Conservation (phyloP, 2,329 filamentous ascomycete species). For the Chlorencoelia australis region DNA sequence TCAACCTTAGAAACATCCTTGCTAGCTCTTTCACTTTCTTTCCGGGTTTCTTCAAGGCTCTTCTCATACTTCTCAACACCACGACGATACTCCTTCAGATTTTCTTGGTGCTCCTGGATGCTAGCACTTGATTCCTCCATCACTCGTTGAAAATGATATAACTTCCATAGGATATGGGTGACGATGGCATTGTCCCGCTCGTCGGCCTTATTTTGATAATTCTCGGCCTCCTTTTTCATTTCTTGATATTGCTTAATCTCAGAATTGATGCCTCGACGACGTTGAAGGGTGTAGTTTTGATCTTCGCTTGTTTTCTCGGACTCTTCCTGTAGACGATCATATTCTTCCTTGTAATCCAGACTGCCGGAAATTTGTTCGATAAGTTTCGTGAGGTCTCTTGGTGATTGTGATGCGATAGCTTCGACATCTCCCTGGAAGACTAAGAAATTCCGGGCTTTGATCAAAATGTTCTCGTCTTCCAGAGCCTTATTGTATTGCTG, state of each 20-base stretch:
- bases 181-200: conserved; percentile 87
- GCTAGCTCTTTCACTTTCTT: conserved; percentile 68
- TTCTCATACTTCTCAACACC: conserved; percentile 78
- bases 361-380: conserved; percentile 98
- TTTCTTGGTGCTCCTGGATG: conserved; percentile 89
- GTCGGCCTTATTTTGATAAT: conserved; percentile 80
- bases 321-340: conserved; percentile 80
- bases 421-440: conserved; percentile 98
- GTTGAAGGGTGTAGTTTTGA: conserved; percentile 77
- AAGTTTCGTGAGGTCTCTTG: conserved; percentile 82
- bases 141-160: conserved; percentile 86
- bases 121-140: conserved; percentile 87
- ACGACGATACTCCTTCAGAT: conserved; percentile 83
- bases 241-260: conserved; percentile 98
- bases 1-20: conserved; percentile 76
- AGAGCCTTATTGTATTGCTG: conserved; percentile 89
- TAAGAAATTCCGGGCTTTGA: conserved; percentile 95
- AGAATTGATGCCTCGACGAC: conserved; percentile 87
- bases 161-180: conserved; percentile 90
- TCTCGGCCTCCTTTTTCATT: conserved; percentile 91
- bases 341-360: conserved; percentile 86
- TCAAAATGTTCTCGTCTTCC: conserved; percentile 90
- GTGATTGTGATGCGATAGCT: conserved; percentile 88
- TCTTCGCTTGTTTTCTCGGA: conserved; percentile 81
- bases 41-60: conserved; percentile 69